Evolutionary conservation across 2,329 filamentous ascomycete species (phyloP).

Genomic region (Fonsecaea nubica): DNA sequence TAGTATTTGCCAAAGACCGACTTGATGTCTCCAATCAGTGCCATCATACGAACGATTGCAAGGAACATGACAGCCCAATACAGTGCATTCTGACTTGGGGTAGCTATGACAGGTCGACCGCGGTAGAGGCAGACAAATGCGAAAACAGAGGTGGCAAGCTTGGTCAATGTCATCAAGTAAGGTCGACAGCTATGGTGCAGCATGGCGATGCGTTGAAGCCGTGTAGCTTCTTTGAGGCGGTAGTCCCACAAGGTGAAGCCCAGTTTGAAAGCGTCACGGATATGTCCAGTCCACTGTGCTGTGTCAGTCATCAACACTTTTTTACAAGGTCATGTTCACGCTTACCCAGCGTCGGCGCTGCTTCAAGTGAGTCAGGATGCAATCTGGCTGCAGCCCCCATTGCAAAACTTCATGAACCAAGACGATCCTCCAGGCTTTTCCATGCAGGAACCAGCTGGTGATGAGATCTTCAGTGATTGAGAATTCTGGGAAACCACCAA

Average conservation of each 20-base stretch:
- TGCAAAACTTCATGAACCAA: conserved; percentile 40
- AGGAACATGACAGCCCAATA: conserved; percentile 21
- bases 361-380: conserved; percentile 46
- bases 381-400: conserved; percentile 44
- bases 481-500: conserved; percentile 42
- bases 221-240: conserved; percentile 21
- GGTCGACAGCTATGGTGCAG: conserved; percentile 34
- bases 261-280: conserved; percentile 25
- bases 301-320: conserved; percentile 19
- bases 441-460: conserved; percentile 40
- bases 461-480: conserved; percentile 43
- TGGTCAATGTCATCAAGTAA: conserved; percentile 33
- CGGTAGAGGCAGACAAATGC: conserved; percentile 21
- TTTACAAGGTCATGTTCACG: conserved; percentile 55
- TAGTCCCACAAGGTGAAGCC: conserved; percentile 25
- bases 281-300: conserved; percentile 34
- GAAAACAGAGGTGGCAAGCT: conserved; percentile 20
- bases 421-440: conserved; percentile 41
- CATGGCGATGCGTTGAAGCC: conserved; percentile 32
- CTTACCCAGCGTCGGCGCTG: conserved; percentile 48
- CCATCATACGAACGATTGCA: conserved; percentile 9
- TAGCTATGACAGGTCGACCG: conserved; percentile 26
- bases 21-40: conserved; percentile 8
- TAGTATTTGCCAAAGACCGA: conserved; percentile 4
- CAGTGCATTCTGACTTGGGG: conserved; percentile 13